Base-by-base conservation (phyloP, 768 basidiomycete genomes). In the Lepiota venenata region DNA sequence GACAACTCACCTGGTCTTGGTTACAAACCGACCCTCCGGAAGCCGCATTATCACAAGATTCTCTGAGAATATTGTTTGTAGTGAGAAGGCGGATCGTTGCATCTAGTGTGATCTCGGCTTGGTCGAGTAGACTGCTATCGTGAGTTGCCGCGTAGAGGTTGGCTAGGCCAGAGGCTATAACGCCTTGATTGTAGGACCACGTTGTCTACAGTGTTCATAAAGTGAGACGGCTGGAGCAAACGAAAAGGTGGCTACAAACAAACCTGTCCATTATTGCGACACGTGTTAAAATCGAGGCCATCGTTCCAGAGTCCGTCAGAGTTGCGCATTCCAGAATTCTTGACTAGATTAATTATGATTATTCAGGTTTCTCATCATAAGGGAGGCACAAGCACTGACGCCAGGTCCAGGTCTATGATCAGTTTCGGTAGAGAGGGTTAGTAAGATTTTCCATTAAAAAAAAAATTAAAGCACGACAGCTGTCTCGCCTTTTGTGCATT, bases 181-280 rank as follows among this genome's bases (percentile, higher is more conserved):
- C 80, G 9, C 76, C 80, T 61, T 82, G 81, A 58, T 83, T 82
- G 60, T 83, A 83, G 0, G 77, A 81, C 82, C 82, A 82, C 2
- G 80, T 74, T 3, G 80, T 82, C 76, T 80, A 55, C 21, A 10
- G 16, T 9, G 43, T 11, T 20, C 9, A 45, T 43, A 20, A 55
- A 47, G 50, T 25, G 4, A 2, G 37, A 21, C 18, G 11, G 11
- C 48, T 14, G 16, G 35, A 20, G 37, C 12, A 29, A 22, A 12
- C 12, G 14, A 32, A 22, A 27, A 36, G 9, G 5, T 40, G 49
- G 35, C 15, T 14, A 3, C 64, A 12, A 55, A 3, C 64, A 12
- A 55, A 73, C 74, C 63, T 77, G 74, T 1, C 75, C 75, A 54
- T 78, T 78, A 57, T 78, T 78, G 43, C 60, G 43, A 51, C 75